Evolutionary conservation across 495 filamentous ascomycete species (phyloP).

Genomic region (Durotheca rogersii): DNA sequence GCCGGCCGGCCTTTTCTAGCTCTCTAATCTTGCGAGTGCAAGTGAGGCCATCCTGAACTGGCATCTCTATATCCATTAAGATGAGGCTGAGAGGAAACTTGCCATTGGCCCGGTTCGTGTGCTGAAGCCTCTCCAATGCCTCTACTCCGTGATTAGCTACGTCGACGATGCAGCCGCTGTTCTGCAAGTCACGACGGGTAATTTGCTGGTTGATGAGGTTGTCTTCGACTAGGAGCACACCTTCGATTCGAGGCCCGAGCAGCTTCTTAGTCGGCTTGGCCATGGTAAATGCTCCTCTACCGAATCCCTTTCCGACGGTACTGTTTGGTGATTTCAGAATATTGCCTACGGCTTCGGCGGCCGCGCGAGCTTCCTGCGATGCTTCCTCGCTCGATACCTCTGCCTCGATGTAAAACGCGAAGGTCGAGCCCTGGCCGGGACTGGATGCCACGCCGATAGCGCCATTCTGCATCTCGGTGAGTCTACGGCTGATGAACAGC

Average conservation of each 20-base stretch:
- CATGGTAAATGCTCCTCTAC: slow-evolving; percentile 25
- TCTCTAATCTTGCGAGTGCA: slow-evolving; percentile 68
- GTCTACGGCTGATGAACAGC: slow-evolving; percentile 73
- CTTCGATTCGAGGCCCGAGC: slow-evolving; percentile 30
- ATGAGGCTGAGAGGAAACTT: slow-evolving; percentile 57
- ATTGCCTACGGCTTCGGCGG: slow-evolving; percentile 21
- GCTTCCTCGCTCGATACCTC: slow-evolving; percentile 25
- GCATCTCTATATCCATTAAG: slow-evolving; percentile 87
- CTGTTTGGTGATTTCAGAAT: slow-evolving; percentile 17
- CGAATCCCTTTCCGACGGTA: background rate
- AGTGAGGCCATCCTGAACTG: slow-evolving; percentile 77
- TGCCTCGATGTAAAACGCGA: slow-evolving; percentile 70
- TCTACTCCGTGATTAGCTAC: slow-evolving; percentile 81
- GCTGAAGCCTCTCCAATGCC: slow-evolving; percentile 57
- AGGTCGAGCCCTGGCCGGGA: slow-evolving; percentile 72
- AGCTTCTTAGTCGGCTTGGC: slow-evolving; percentile 25
- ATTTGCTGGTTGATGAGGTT: slow-evolving; percentile 81
- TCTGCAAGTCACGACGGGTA: slow-evolving; percentile 66
- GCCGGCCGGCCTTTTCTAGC: slow-evolving; percentile 54
- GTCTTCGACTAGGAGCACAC: slow-evolving; percentile 76
- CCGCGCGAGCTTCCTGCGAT: slow-evolving; percentile 21
- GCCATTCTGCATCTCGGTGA: slow-evolving; percentile 80
- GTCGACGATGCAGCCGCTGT: slow-evolving; percentile 64
- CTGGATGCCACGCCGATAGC: slow-evolving; percentile 77
- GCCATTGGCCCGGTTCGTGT: slow-evolving; percentile 38